Evolutionary conservation across 805 yeast genomes (phyloP), one percentile per base, ranked within the genome.

Genomic region (Spathaspora girioi): DNA sequence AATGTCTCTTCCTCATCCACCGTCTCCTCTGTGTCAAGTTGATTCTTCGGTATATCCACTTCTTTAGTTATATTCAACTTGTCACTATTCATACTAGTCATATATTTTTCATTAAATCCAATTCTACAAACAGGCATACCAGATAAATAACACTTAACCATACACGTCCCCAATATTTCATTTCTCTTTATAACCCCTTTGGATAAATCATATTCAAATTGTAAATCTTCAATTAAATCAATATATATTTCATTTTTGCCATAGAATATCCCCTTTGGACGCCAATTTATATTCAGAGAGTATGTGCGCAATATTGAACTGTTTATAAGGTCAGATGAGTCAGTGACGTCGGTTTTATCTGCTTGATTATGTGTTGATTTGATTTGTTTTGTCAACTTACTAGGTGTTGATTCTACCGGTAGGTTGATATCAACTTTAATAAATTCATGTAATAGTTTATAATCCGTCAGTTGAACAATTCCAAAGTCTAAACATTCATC

Each of bases 401-500:
- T 23, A 23, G 26, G n/a, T n/a, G n/a, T 23, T 23, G 26, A 23
- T 23, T 23, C 26, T 4, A 3, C 57, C 3, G 71, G 66, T 31
- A 56, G 43, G 54, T 68, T 68, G 23, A 67, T 65, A 46, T 81
- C 80, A 47, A 84, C 75, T 52, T 87, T 84, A 56, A 87, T 84
- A 62, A 87, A 91, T 63, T 90, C 96, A 59, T 82, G 83, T 50
- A 91, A 74, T 11, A 91, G 79, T 55, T 85, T 86, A 48, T 83
- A 80, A 61, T 91, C 96, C 0, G 97, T 87, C 49, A 87, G 74
- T 68, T 91, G 97, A 1, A 90, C 83, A n/a, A 87, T 69, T 8
- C 97, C 97, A 66, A 80, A 87, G 66, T 91, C 97, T 82, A 89
- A 79, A 76, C 90, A 87, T 62, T 90, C 97, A 63, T 90, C 97